These are phyloP conservation scores for Podaxis mareebaensis DNA, from an alignment of 768 basidiomycete genomes.

Conservation along the genomic window DNA sequence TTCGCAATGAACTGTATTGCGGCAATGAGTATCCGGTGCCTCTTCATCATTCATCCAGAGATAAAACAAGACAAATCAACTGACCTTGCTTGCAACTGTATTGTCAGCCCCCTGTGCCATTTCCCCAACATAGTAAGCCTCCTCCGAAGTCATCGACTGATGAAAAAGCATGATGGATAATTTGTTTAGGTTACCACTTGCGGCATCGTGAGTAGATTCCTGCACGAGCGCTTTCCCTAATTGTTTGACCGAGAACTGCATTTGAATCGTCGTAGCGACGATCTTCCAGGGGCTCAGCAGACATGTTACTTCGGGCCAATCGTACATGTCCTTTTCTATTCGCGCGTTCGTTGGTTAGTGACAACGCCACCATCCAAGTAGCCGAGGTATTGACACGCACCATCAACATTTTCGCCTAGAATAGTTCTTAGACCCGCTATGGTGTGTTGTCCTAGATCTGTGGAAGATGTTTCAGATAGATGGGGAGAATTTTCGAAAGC, in stretches of 20 bases:
- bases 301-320: slow-evolving; percentile 62
- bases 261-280: slow-evolving; percentile 76
- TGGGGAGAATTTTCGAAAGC: slow-evolving; percentile 68
- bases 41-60: slow-evolving; percentile 2
- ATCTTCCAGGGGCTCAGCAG: slow-evolving; percentile 84
- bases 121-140: slow-evolving; percentile 83
- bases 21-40: slow-evolving; percentile 3
- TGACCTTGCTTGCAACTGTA: slow-evolving; percentile 68
- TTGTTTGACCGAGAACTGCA: slow-evolving; percentile 75
- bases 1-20: slow-evolving; percentile 69
- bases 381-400: slow-evolving; percentile 35
- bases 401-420: slow-evolving; percentile 61
- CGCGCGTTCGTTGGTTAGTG: slow-evolving; percentile 1
- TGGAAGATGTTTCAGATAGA: slow-evolving; percentile 43
- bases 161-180: slow-evolving; percentile 69
- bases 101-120: slow-evolving; percentile 72
- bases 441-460: slow-evolving; percentile 58
- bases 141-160: slow-evolving; percentile 73
- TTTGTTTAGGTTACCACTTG: slow-evolving; percentile 64
- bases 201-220: slow-evolving; percentile 52
- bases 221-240: slow-evolving; percentile 67
- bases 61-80: slow-evolving; percentile 12
- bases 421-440: slow-evolving; percentile 69
- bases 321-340: slow-evolving; percentile 50
- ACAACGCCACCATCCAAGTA: background rate